Conservation (phyloP, 352 stramenopile species). For the Phytophthora europaea region DNA sequence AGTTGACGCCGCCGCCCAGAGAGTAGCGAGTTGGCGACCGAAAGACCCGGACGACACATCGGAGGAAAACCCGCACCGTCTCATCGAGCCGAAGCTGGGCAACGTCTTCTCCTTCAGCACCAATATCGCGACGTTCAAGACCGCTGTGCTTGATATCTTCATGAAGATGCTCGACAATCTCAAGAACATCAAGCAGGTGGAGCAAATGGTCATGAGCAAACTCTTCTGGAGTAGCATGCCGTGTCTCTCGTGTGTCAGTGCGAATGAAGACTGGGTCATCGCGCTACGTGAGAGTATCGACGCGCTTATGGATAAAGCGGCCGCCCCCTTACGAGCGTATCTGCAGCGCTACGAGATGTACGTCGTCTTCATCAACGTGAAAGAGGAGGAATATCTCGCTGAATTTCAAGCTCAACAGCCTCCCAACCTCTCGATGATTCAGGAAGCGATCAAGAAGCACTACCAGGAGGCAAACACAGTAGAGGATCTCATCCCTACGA, state of each 20-base stretch:
- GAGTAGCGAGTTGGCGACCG: conserved; percentile 65
- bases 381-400: conserved; percentile 87
- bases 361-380: conserved; percentile 91
- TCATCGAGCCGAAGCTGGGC: conserved; percentile 56
- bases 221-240: conserved; percentile 96
- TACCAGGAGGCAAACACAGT: conserved; percentile 65
- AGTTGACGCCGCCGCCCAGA: conserved; percentile 58
- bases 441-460: conserved; percentile 85
- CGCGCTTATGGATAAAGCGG: conserved; percentile 64
- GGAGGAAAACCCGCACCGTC: conserved; percentile 65
- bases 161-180: conserved; percentile 85
- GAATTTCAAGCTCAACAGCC: conserved; percentile 82
- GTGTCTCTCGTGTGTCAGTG: conserved; percentile 83
- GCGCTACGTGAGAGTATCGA: conserved; percentile 69
- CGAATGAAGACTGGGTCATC: conserved; percentile 89
- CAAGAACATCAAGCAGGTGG: conserved; percentile 89
- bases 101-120: conserved; percentile 79
- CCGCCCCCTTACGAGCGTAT: conserved; percentile 78
- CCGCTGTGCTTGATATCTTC: conserved; percentile 72
- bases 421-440: conserved; percentile 72
- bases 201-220: conserved; percentile 95
- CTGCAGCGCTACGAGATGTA: conserved; percentile 86
- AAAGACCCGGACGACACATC: conserved; percentile 78
- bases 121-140: conserved; percentile 68
- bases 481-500: conserved; percentile 67